These are phyloP conservation scores for Curvularia sp. DNA, from an alignment of 2,329 filamentous ascomycete species.

Conservation along the genomic window DNA sequence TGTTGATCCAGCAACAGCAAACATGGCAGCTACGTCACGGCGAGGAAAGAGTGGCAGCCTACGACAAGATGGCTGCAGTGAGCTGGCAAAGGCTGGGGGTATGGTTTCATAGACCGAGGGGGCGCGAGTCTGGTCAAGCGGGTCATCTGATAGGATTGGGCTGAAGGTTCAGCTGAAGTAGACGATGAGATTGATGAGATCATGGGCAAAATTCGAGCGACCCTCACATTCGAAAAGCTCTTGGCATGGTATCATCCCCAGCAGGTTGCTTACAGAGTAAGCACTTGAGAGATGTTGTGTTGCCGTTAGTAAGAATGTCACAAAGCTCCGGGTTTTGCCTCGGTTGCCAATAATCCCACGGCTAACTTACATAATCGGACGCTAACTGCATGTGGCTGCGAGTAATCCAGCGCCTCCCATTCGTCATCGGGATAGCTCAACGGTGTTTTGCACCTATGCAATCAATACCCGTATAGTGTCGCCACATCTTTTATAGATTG, in stretches of 20 bases:
- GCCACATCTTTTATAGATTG: conserved; percentile 3
- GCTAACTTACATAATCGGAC: conserved; percentile 1
- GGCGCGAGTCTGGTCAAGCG: not conserved
- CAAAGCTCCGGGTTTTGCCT: not conserved
- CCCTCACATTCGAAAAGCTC: not conserved
- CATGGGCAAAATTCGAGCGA: not conserved
- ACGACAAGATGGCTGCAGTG: not conserved
- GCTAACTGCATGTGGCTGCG: conserved; percentile 11
- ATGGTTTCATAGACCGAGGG: not conserved
- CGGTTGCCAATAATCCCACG: not conserved
- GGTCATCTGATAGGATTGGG: not conserved
- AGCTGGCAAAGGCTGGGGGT: not conserved
- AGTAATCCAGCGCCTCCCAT: conserved; percentile 22
- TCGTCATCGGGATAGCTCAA: conserved; percentile 22
- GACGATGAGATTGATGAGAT: not conserved
- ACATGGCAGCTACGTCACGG: not conserved
- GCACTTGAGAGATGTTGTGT: not conserved
- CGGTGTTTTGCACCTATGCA: conserved; percentile 7
- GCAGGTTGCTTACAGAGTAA: not conserved
- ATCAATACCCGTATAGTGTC: conserved; percentile 9
- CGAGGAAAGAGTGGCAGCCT: not conserved
- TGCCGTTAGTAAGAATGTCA: not conserved
- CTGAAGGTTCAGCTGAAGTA: not conserved
- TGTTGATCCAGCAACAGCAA: not conserved
- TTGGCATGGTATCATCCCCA: not conserved